Conservation (phyloP, 306 rosid species). For the Prunus mume region DNA sequence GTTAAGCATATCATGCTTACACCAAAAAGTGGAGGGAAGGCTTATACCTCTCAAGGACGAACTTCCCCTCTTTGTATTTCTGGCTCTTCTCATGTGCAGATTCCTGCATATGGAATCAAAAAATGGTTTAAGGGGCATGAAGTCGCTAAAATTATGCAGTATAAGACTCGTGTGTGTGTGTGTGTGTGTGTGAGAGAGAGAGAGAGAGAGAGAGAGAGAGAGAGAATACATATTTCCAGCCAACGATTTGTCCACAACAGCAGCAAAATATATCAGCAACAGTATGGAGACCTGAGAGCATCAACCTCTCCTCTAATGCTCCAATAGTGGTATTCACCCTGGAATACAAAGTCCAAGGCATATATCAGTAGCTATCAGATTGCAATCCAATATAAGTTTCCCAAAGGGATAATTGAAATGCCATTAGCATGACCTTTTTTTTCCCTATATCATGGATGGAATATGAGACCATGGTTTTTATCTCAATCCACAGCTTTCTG, state of each 20-base stretch:
- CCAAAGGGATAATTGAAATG: neutral
- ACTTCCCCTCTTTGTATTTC: slow-evolving; percentile 89
- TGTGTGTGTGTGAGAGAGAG: neutral
- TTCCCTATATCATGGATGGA: neutral
- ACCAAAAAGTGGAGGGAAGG: slow-evolving; percentile 1
- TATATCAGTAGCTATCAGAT: slow-evolving; percentile 4
- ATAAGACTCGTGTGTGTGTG: neutral
- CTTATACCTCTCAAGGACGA: slow-evolving; percentile 85
- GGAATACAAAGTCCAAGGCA: slow-evolving; percentile 17
- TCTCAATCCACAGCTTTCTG: neutral
- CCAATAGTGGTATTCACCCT: slow-evolving; percentile 72
- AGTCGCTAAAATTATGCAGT: neutral
- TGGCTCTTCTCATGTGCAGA: slow-evolving; percentile 79
- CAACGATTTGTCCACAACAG: slow-evolving; percentile 85
- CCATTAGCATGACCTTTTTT: neutral
- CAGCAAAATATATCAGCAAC: slow-evolving; percentile 88
- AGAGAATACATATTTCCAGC: slow-evolving; percentile 89
- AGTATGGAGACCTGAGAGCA: slow-evolving; percentile 81
- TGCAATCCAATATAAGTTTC: neutral
- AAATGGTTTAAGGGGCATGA: neutral
- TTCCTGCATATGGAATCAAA: slow-evolving; percentile 45
- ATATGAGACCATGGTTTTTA: neutral
- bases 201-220: slow-evolving; percentile 18
- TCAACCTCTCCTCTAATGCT: slow-evolving; percentile 62
- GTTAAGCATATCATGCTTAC: neutral